Evolutionary conservation across 1,284 basidiomycete species (phyloP), one percentile per base, ranked within the genome.

Genomic region (Fistulina hepatica): DNA sequence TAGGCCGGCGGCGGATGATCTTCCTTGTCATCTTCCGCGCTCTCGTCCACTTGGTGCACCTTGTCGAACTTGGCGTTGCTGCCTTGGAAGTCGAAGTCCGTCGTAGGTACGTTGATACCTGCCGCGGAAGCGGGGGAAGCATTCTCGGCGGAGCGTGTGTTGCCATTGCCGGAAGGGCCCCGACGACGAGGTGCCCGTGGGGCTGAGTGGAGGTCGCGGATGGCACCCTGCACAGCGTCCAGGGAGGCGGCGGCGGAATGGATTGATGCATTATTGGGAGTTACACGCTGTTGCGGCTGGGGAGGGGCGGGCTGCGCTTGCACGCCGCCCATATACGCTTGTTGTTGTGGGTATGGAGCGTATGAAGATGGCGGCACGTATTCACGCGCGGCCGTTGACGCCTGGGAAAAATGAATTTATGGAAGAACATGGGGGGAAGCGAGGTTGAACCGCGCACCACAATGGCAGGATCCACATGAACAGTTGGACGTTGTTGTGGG

Each of bases 21-120:
- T 2, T 41, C 40, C 12, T 59, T 58, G 15, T 56, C 53, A 12
- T 54, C 54, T 19, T 51, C 52, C 13, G 45, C 52, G 21, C 54
- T 11, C 13, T 31, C 15, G 15, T 31, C 28, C 15, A 8, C 19
- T n/a, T n/a, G n/a, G 9, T 11, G 11, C 15, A 19, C 60, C 56
- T 86, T 86, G 58, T 84, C 79, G 48, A 88, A 86, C 37, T 72
- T 71, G 5, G 78, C 79, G 45, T 86, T 88, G 42, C 72, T 71
- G 42, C 67, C 65, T 53, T 69, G 61, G 53, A 86, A 88, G 58
- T 86, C 83, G 50, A 85, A 86, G 52, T 85, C 83, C 0, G 75
- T 76, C 2, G 64, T 55, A 1, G 83, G 83, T 0, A 86, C 71
- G 7, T 39, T 40, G 16, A 43, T 45, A 16, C 47, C 49, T 2